Conservation (phyloP, 75 land plant species). For the Pinus taeda region DNA sequence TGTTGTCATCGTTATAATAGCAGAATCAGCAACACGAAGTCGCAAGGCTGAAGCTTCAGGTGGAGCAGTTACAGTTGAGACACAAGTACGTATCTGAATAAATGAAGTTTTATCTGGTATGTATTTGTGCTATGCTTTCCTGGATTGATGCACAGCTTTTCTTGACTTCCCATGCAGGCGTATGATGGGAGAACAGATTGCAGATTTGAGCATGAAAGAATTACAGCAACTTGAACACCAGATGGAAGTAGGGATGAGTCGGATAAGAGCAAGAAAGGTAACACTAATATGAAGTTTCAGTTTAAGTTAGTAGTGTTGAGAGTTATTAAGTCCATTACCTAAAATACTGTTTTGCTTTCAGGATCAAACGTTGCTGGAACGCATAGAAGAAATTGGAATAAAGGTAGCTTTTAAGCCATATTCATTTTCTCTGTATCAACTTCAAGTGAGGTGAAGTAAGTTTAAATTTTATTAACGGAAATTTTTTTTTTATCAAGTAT, state of each 20-base stretch:
- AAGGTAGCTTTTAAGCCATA: neutral
- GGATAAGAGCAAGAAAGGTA: conserved; percentile 13
- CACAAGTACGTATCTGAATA: neutral
- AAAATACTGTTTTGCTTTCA: neutral
- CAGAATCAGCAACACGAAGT: conserved; percentile 14
- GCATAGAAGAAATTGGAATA: conserved; percentile 1
- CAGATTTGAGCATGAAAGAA: conserved; percentile 7
- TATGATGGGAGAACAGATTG: conserved; percentile 9
- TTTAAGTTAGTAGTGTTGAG: too few species aligned
- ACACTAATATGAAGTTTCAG: too few species aligned
- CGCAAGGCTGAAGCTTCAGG: conserved; percentile 15
- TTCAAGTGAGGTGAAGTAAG: neutral
- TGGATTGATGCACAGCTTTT: too few species aligned
- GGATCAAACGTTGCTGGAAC: conserved; percentile 6
- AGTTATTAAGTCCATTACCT: too few species aligned
- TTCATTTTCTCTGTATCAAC: neutral
- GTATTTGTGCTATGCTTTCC: too few species aligned
- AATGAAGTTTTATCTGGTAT: neutral
- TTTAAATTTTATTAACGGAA: too few species aligned
- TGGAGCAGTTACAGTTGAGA: conserved; percentile 18
- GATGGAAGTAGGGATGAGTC: conserved; percentile 9
- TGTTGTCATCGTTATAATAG: neutral
- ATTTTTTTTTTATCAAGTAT: neutral
- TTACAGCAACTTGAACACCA: conserved; percentile 5
- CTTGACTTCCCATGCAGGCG: neutral